Base-by-base conservation (phyloP, 176 grass and related monocot genomes). In the Echinochloa phyllopogon region DNA sequence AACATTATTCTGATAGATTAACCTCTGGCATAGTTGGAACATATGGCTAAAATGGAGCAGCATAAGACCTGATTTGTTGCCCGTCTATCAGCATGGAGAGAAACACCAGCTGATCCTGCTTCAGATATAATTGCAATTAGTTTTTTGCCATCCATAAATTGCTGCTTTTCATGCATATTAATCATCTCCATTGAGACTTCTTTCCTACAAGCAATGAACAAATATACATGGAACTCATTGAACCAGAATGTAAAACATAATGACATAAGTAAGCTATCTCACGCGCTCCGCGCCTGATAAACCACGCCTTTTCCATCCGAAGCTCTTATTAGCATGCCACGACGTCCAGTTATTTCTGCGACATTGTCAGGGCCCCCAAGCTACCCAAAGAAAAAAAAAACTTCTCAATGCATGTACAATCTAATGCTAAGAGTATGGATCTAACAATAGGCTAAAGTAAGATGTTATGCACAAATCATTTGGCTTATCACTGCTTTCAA, bases 101-200 rank as follows among this genome's bases (percentile, higher is more conserved):
- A 99, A 66, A 99, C 96, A 67, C 96, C 96, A 79, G 96, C 93
- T n/a, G 96, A 99, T 58, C 96, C 96, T 16, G 96, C 96, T 88
- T 99, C 96, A 81, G 93, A 99, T 89, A 99, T 96, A 87, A 99
- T 96, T 64, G 96, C 91, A 87, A 99, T 88, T 59, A 92, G 83
- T 69, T 96, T 99, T 69, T 94, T 94, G 6, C 90, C 93, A 66
- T 94, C 91, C 90, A 99, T 99, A 85, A 99, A 99, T 77, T 91
- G 82, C 84, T 94, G 88, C 44, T 99, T 99, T 89, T 96, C 96
- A 66, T 99, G 88, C 96, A 99, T 96, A 88, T 99, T 99, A 51
- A 99, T 95, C 93, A 99, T 94, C 89, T 99, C 96, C 96, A 99
- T 99, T 40, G 96, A 90, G 86, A 99, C 84, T 85, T 99, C 96